A percentile compares a stretch with the other conserved stretches of the same genome.
Conservation (phyloP, 345 rosid species). For the Cardiospermum halicacabum region DNA sequence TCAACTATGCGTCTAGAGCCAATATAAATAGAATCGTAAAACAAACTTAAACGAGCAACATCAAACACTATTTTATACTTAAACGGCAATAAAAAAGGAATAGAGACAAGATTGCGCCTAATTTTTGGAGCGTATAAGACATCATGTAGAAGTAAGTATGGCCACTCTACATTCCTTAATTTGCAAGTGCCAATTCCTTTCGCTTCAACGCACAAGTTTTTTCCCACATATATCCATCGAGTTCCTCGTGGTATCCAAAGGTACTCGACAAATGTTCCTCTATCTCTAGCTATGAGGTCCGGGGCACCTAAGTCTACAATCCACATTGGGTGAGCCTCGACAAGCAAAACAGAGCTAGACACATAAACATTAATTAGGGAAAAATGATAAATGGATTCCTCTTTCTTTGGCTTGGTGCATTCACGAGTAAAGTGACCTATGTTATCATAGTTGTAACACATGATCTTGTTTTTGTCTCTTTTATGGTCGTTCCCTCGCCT, state of each 20-base stretch:
- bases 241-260: background rate
- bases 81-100: background rate
- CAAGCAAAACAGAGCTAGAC: background rate
- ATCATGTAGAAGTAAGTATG: conserved; percentile 15
- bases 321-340: background rate
- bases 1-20: no score
- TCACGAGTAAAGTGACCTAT: no score
- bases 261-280: background rate
- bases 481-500: no score
- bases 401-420: no score
- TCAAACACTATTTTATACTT: background rate
- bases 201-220: background rate
- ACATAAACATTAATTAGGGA: background rate
- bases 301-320: background rate
- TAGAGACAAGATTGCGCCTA: background rate
- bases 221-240: background rate
- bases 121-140: conserved; percentile 9
- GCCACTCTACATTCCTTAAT: no score
- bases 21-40: no score
- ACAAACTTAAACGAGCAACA: no score
- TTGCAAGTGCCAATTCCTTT: background rate
- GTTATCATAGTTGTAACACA: background rate
- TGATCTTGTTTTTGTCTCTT: background rate
- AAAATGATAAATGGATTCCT: no score
- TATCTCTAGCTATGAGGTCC: background rate